Base-by-base conservation (phyloP, 2,329 filamentous ascomycete genomes). In the Venturia asperata region DNA sequence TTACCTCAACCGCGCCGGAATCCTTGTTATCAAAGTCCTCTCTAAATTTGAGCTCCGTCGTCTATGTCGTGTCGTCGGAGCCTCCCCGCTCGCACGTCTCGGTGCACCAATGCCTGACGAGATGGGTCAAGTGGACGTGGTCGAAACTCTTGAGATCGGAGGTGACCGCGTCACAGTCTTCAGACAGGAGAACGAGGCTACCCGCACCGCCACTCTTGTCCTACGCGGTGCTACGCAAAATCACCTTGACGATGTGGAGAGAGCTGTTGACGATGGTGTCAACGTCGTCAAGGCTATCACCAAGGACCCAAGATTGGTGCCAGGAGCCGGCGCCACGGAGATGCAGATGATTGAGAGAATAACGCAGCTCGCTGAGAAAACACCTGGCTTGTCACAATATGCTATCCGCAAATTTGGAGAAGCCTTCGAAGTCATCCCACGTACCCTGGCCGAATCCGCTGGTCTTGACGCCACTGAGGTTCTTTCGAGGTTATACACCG, bases 61-160 rank as follows among this genome's bases (percentile, higher is more conserved):
- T 73, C 82, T 97, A 72, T 99, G 95, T 83, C 89, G 94, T 68
- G 94, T 99, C 30, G 93, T 97, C 63, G 93, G 93, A 68, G 94
- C 94, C 65, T 97, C 94, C 17, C 94, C 94, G n/a, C 84, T 99
- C 68, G 95, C 95, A 64, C 89, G 94, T 72, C 83, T 99, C 61
- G 94, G 94, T 69, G 94, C 95, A 19, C 94, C 94, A 56, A 99
- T 99, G 94, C 94, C 95, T n/a, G 94, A 99, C 71, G 94, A 99
- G 83, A 97, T 96, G 92, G 94, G 94, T 69, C 89, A 80, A 71
- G 87, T 99, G 68, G 94, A 99, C 75, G 78, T 99, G 66, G 94
- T 99, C 41, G 94, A 99, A 83, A 97, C 95, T 1, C 84, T 95
- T 56, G 94, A 99, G 79, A 97, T 99, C 75, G 94, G 94, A 69